phyloP scores from a whole-genome alignment of 2,329 filamentous ascomycete genomes.

The Hirsutella rhossiliensis region DNA sequence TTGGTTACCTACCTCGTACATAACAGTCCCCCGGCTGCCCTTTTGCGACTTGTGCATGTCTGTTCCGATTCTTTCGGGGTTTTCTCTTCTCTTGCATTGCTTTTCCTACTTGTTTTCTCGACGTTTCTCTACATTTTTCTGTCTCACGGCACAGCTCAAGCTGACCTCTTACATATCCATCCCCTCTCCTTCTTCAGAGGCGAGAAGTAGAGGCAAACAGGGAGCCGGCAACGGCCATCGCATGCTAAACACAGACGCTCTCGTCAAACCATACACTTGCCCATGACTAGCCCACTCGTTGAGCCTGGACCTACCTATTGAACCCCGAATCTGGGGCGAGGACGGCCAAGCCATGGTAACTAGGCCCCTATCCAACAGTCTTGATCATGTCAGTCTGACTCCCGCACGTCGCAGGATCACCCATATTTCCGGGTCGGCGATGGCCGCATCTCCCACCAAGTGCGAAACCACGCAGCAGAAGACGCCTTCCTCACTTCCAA shows the following conservation, averaged over 20 bases:
- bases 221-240: constrained; percentile 25
- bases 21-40: constrained; percentile 29
- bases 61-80: constrained; percentile 20
- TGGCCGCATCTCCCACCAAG: constrained; percentile 31
- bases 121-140: constrained; percentile 9
- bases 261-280: neutral
- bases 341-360: neutral
- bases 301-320: neutral
- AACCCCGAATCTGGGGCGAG: neutral
- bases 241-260: neutral
- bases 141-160: constrained; percentile 15
- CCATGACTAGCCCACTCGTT: neutral
- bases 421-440: constrained; percentile 22
- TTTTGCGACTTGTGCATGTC: constrained; percentile 27
- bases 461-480: constrained; percentile 38
- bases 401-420: constrained; percentile 18
- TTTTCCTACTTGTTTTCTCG: neutral
- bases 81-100: constrained; percentile 12
- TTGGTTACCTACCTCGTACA: constrained; percentile 21
- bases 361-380: neutral
- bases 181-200: neutral
- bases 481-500: constrained; percentile 52
- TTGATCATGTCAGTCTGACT: neutral
- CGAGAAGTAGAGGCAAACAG: neutral
- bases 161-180: neutral